phyloP scores from a whole-genome alignment of 495 filamentous ascomycete genomes.

The Penicillium simplicissimum region DNA sequence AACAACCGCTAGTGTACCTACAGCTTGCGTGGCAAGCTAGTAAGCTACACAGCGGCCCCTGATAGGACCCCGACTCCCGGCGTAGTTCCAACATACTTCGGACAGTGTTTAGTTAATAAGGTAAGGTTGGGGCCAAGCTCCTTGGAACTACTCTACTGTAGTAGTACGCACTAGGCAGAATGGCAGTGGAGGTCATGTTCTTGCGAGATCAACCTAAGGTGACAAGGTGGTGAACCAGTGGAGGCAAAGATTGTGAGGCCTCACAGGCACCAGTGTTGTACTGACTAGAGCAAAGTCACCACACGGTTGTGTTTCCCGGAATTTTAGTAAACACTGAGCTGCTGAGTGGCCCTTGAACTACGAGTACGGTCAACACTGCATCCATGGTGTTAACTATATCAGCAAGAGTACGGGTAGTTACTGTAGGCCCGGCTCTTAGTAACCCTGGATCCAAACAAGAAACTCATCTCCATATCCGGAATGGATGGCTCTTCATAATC shows the following conservation, averaged over 20 bases:
- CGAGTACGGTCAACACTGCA: no score
- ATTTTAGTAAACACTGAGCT: no score
- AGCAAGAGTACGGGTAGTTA: no score
- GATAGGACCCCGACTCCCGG: slow-evolving; percentile 4
- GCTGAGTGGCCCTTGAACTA: no score
- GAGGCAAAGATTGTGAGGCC: not conserved
- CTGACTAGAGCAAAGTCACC: no score
- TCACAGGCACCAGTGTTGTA: not conserved
- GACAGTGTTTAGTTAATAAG: not conserved
- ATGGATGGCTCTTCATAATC: not conserved
- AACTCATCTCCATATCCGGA: no score
- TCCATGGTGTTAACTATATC: no score
- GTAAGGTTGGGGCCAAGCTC: not conserved
- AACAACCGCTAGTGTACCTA: slow-evolving; percentile 14
- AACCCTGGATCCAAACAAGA: not conserved
- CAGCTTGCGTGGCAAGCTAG: slow-evolving; percentile 15
- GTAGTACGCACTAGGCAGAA: no score
- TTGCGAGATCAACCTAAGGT: not conserved
- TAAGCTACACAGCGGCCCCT: slow-evolving; percentile 10
- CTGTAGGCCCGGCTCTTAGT: no score
- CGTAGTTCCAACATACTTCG: slow-evolving; percentile 5
- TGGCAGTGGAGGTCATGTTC: not conserved
- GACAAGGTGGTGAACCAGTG: not conserved
- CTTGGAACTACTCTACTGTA: no score
- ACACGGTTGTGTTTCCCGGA: no score